phyloP scores from a whole-genome alignment of 805 yeast species.

The Kluyveromyces siamensis region DNA sequence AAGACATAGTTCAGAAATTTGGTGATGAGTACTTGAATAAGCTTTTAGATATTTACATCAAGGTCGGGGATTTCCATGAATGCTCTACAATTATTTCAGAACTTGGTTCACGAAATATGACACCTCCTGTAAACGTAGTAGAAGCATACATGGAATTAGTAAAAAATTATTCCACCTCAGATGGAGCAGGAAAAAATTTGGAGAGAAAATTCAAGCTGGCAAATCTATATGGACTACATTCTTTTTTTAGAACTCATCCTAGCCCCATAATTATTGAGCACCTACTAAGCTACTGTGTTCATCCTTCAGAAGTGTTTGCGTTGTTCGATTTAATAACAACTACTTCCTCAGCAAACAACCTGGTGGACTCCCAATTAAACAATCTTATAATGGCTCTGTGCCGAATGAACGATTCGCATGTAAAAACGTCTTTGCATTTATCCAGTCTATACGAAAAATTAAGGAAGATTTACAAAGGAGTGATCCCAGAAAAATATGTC shows the following conservation, averaged over 20 bases:
- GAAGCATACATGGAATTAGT: slow-evolving; percentile 11
- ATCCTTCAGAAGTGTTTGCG: slow-evolving; percentile 13
- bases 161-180: slow-evolving; percentile 1
- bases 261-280: slow-evolving; percentile 8
- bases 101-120: slow-evolving; percentile 7
- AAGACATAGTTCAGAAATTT: slow-evolving; percentile 2
- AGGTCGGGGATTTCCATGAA: slow-evolving; percentile 6
- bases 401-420: slow-evolving; percentile 4
- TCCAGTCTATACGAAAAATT: slow-evolving; percentile 8
- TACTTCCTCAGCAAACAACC: slow-evolving; percentile 7
- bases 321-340: slow-evolving; percentile 10
- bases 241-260: slow-evolving; percentile 11
- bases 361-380: slow-evolving; percentile 8
- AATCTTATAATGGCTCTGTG: slow-evolving; percentile 8
- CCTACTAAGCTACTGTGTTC: slow-evolving; percentile 16
- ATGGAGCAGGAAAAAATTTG: slow-evolving; percentile 2
- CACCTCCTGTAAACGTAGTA: slow-evolving; percentile 10
- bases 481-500: slow-evolving; percentile 7
- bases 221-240: slow-evolving; percentile 9
- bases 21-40: slow-evolving; percentile 8
- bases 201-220: slow-evolving; percentile 2
- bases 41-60: slow-evolving; percentile 11
- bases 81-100: slow-evolving; percentile 10
- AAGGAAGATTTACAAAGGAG: slow-evolving; percentile 1
- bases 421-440: slow-evolving; percentile 9